Base-by-base conservation (phyloP, 441 rosid genomes). In the Pelargonium myrrhifolium region DNA sequence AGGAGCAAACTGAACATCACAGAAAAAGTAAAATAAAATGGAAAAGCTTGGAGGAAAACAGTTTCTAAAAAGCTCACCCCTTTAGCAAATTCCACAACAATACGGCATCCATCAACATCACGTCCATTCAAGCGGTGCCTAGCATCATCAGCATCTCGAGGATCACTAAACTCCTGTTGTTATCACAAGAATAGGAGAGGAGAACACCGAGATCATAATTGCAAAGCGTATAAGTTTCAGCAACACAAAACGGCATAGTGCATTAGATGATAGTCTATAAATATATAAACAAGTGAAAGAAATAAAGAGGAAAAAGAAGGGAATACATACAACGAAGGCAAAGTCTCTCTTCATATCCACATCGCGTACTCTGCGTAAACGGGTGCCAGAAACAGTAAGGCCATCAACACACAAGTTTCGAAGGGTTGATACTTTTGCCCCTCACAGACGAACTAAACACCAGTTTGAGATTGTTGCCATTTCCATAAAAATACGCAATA, bases 301-400 rank as follows among this genome's bases (percentile, higher is more conserved):
- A 45, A 62, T 20, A 14, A 31, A 9, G 15, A 0, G 1, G 1
- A 9, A 14, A 45, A 64, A 51, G 40, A 42, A 63, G 61, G 37
- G 53, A 47, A 64, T 77, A 85, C 93, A 72, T 84, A 87, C 93
- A 80, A 87, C 86, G 66, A 87, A 87, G 55, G 93, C 93, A 74
- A 82, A 87, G 72, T 87, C 93, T 56, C 90, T 84, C 93, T 87
- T 85, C 90, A 87, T 84, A 85, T 87, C 93, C 90, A 87, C 90
- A 77, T 84, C 87, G 42, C 90, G 89, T 68, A 87, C 77, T 85
- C 93, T 87, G 90, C 82, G 89, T 75, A 87, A 87, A 87, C 72
- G 78, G 86, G 83, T 80, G 81, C 86, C 84, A 87, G 74, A 87
- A 84, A 85, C 80, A 83, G 84, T 85, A 85, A 87, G 87, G 90